phyloP scores from a whole-genome alignment of 2,329 filamentous ascomycete species.

The Xylariaceae sp. region DNA sequence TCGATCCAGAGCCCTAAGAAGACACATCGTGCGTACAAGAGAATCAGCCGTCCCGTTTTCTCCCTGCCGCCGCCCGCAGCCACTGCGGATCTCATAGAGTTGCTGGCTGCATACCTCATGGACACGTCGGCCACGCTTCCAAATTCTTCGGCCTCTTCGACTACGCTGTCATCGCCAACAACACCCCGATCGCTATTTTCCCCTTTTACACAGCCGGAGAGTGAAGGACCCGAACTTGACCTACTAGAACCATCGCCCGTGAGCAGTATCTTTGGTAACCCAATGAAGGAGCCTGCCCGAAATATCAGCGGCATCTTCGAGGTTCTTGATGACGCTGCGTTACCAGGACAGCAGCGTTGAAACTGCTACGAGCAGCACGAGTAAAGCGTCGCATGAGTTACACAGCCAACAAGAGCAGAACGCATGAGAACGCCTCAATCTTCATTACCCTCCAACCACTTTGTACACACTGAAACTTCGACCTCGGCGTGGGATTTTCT shows the following conservation, averaged over 20 bases:
- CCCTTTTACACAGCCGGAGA: constrained; percentile 8
- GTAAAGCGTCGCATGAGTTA: not conserved
- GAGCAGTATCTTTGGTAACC: constrained; percentile 18
- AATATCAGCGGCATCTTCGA: constrained; percentile 30
- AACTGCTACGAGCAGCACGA: not conserved
- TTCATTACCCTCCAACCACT: not conserved
- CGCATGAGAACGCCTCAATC: not conserved
- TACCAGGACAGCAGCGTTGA: not conserved
- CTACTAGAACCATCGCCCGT: constrained; percentile 24
- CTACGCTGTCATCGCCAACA: constrained; percentile 14
- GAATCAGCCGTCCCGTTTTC: constrained; percentile 27
- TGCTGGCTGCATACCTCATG: constrained; percentile 24
- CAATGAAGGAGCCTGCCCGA: constrained; percentile 16
- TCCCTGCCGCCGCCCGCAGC: constrained; percentile 16
- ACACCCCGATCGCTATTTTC: constrained; percentile 20
- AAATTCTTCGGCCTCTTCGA: constrained; percentile 12
- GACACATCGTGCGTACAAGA: constrained; percentile 25
- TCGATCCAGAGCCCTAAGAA: constrained; percentile 16
- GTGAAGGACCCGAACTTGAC: constrained; percentile 19
- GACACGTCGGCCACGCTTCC: constrained; percentile 14
- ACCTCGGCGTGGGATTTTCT: not conserved
- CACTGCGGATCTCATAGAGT: constrained; percentile 21
- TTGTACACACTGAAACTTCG: not conserved
- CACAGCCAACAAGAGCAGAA: not conserved
- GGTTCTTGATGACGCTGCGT: constrained; percentile 20